Evolutionary conservation across 805 yeast genomes (phyloP), one percentile per base, ranked within the genome.

Genomic region (Barnettozyma botsteinii): DNA sequence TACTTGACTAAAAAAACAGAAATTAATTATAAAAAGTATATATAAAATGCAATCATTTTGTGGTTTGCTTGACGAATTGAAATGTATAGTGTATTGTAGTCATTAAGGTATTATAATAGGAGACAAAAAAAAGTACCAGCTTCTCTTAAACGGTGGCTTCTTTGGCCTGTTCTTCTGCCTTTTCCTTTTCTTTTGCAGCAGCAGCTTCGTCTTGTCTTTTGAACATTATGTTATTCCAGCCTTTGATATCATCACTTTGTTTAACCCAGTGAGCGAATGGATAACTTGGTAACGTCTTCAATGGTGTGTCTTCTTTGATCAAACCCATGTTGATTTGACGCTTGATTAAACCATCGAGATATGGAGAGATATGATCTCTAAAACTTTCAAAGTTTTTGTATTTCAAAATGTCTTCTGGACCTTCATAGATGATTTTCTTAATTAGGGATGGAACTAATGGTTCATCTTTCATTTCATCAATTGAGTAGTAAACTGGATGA

Each of bases 381-480:
- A 77, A 71, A 33, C 68, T 50, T 37, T 66, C 77, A 49, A 80
- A 81, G 48, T 71, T 70, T 55, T 81, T 81, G 60, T 81, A 82
- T 55, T 75, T 75, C 53, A 76, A 60, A 44, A 81, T 81, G 37
- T 71, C 73, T 46, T 74, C 78, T 9, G 87, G 86, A 0, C 77
- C 86, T 56, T 81, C 86, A 46, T 62, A 74, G 25, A 81, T 62
- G 37, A 79, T 76, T 50, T 78, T 80, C 53, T 73, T 72, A 35
- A 81, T 57, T 35, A 81, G 64, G 0, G 84, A 75, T 7, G 88
- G 87, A 20, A 84, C 75, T 52, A 80, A 59, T 4, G 94, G 91
- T 54, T 82, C 87, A 52, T 84, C 88, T 46, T 84, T 82, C 76
- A 84, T 77, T 53, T 85, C 91, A 29, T 83, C 89, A 31, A 84